phyloP scores from a whole-genome alignment of 257 asterid species.

The Nicotiana knightiana region DNA sequence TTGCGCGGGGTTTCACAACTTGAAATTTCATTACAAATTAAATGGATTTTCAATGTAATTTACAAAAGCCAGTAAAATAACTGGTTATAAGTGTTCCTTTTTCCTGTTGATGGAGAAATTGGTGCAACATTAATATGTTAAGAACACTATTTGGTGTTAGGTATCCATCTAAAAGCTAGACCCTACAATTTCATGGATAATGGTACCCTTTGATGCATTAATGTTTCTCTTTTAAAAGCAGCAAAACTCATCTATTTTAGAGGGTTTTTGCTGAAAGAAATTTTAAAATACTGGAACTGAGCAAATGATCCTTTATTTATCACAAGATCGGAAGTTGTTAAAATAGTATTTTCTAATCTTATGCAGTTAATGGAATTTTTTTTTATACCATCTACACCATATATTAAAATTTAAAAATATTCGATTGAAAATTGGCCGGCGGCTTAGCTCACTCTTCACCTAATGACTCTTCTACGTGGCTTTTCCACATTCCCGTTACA shows the following conservation, averaged over 20 bases:
- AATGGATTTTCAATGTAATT: background rate
- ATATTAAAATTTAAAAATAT: background rate
- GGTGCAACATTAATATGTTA: background rate
- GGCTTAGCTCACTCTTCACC: background rate
- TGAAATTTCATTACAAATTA: background rate
- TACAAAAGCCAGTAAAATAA: background rate
- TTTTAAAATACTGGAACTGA: background rate
- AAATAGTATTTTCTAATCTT: background rate
- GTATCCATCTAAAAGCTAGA: background rate
- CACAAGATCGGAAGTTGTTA: background rate
- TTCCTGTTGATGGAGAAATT: background rate
- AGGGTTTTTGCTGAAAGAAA: background rate
- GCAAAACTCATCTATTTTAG: background rate
- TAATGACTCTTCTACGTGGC: background rate
- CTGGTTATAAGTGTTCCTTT: background rate
- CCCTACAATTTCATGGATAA: background rate
- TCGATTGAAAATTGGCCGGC: conserved; percentile 3
- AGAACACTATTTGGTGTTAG: background rate
- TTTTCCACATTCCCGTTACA: background rate
- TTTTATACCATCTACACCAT: background rate
- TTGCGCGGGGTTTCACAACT: background rate
- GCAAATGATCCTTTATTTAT: background rate
- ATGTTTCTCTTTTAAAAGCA: background rate
- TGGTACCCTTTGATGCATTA: background rate
- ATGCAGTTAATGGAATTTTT: background rate